These are phyloP conservation scores for Kuraishia piskuri DNA, from an alignment of 805 yeast species.

Conservation along the genomic window DNA sequence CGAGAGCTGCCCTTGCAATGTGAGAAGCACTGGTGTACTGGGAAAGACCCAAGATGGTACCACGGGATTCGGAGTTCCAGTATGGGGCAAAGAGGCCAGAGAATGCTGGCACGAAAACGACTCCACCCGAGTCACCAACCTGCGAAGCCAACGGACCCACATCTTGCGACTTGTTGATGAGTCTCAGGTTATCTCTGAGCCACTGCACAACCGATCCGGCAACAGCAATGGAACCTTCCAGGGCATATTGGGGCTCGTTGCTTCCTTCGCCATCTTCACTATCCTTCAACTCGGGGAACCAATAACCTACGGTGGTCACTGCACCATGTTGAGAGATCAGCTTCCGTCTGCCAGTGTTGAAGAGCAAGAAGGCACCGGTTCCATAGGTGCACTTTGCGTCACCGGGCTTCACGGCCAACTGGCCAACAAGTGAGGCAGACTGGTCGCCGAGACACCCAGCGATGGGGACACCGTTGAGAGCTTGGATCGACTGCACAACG, in stretches of 20 bases:
- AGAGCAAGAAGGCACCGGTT: constrained; percentile 86
- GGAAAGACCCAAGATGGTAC: constrained; percentile 88
- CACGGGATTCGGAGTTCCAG: constrained; percentile 91
- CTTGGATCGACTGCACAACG: constrained; percentile 15
- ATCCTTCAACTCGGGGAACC: constrained; percentile 65
- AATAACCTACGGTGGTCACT: constrained; percentile 82
- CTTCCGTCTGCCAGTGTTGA: constrained; percentile 74
- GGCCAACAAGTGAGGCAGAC: constrained; percentile 89
- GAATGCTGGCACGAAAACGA: constrained; percentile 90
- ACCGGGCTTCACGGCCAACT: constrained; percentile 74
- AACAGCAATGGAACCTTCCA: constrained; percentile 94
- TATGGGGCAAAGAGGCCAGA: constrained; percentile 93
- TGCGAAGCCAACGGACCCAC: constrained; percentile 85
- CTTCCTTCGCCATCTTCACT: constrained; percentile 24
- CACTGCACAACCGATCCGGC: constrained; percentile 94
- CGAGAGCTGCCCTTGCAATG: constrained; percentile 89
- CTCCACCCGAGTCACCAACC: constrained; percentile 81
- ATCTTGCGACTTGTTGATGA: constrained; percentile 76
- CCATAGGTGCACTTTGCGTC: constrained; percentile 95
- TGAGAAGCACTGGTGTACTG: constrained; percentile 89
- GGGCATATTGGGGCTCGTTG: constrained; percentile 69
- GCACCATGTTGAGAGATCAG: constrained; percentile 74
- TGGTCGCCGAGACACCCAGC: constrained; percentile 94
- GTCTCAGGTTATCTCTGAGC: constrained; percentile 83
- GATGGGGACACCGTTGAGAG: constrained; percentile 57